phyloP scores from a whole-genome alignment of 2,329 filamentous ascomycete species.

The Sarocladiaceae sp. region DNA sequence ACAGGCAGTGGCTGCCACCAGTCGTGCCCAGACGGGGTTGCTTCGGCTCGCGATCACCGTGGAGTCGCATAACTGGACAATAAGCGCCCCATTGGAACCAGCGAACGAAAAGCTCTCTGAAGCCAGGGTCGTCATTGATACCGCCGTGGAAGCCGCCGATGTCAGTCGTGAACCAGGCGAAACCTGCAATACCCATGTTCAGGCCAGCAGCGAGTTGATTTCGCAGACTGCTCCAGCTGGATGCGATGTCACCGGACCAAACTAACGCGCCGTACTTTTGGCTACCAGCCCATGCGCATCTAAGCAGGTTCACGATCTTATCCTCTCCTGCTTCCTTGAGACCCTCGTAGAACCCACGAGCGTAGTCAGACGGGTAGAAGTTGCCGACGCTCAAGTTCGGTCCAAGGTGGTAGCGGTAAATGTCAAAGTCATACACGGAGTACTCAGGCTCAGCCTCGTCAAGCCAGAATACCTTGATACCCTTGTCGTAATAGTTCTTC shows the following conservation, averaged over 20 bases:
- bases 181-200: conserved; percentile 60
- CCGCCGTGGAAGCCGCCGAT: conserved; percentile 68
- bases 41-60: conserved; percentile 60
- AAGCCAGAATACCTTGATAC: conserved; percentile 63
- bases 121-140: conserved; percentile 47
- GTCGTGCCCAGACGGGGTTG: conserved; percentile 36
- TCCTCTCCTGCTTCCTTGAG: conserved; percentile 46
- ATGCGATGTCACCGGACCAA: conserved; percentile 65
- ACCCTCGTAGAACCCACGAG: conserved; percentile 57
- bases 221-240: conserved; percentile 55
- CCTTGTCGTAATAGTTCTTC: conserved; percentile 57
- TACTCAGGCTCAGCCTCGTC: conserved; percentile 69
- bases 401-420: conserved; percentile 52
- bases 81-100: conserved; percentile 70
- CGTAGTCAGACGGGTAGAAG: conserved; percentile 55
- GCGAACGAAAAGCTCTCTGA: conserved; percentile 59
- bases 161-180: conserved; percentile 68
- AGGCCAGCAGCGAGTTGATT: conserved; percentile 60
- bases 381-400: conserved; percentile 46
- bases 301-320: conserved; percentile 52
- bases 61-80: conserved; percentile 63
- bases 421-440: conserved; percentile 60
- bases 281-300: conserved; percentile 47
- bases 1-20: conserved; percentile 46
- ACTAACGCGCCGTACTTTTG: conserved; percentile 63